A percentile compares a stretch with the other conserved stretches of the same genome.
Evolutionary conservation across 1,139 yeast species (phyloP).

Genomic region (Hanseniaspora gamundiae): DNA sequence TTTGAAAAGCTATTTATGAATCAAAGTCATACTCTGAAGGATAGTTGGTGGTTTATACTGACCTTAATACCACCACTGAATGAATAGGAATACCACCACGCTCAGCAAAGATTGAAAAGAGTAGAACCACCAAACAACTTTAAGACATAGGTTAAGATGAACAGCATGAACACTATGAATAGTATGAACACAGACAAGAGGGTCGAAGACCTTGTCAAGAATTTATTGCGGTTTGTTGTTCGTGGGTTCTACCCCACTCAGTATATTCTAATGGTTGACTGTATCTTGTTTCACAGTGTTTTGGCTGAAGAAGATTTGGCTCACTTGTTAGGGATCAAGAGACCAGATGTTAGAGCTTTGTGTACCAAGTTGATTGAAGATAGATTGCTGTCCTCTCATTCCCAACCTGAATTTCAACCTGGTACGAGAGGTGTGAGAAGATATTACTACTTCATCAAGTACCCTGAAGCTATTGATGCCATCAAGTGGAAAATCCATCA

Average conservation of each 20-base stretch:
- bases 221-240: constrained; percentile 41
- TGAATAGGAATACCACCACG: no score
- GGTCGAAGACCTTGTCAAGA: constrained; percentile 28
- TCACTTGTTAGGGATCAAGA: constrained; percentile 65
- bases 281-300: constrained; percentile 80
- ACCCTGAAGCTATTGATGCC: constrained; percentile 88
- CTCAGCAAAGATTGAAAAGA: no score
- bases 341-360: constrained; percentile 75
- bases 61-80: no score
- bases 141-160: no score
- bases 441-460: constrained; percentile 78
- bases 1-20: no score
- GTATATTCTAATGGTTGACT: constrained; percentile 78
- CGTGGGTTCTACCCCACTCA: constrained; percentile 82
- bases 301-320: constrained; percentile 89
- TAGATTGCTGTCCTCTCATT: constrained; percentile 50
- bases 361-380: constrained; percentile 80
- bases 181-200: constrained; percentile 11
- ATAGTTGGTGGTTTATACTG: no score
- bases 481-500: constrained; percentile 94
- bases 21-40: no score
- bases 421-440: constrained; percentile 59
- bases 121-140: neutral
- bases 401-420: constrained; percentile 73
- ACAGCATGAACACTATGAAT: neutral